Evolutionary conservation across 306 rosid species (phyloP), one percentile per base, ranked within the genome.

Genomic region (Fragaria iinumae): DNA sequence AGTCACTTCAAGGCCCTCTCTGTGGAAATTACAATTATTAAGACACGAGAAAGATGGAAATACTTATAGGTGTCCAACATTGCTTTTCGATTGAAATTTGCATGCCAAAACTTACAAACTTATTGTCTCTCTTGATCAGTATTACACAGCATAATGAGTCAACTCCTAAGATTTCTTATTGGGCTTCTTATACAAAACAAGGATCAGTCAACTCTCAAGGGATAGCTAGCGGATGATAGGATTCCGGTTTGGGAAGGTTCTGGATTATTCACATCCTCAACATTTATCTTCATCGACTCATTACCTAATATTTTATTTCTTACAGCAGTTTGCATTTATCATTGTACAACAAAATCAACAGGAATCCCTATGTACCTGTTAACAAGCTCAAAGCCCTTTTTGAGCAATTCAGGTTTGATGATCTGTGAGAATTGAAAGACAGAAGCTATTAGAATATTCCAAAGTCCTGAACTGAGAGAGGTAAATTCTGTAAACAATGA

Each of bases 1-100:
- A 0, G 99, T 95, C 79, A 95, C 99, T 85, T 92, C 99, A 44
- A 95, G 90, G 25, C 93, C 96, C 80, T 86, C 91, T 39, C 99
- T 95, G 93, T 16, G 72, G 41, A 3, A 82, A 39, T 41, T 29
- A 73, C 76, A 67, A 60, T 82, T 69, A 57, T 73, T 55, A 21
- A 70, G 63, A 29, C 67, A n/a, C 20, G 62, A 16, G 10, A 73
- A 34, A 14, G 20, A 75, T 65, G 41, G 34, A 10, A 47, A 43
- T 13, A 44, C n/a, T 25, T 44, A 66, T 2, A 11, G 74, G 81
- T 27, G 38, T 13, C 69, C 38, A 11, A 52, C 55, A 70, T 11
- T 53, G 39, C 27, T 50, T 56, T 77, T 21, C 6, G 43, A 67
- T n/a, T 56, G 53, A 4, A 44, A 62, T 4, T 62, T 62, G 39